These are phyloP conservation scores for Penicillium argentinense DNA, from an alignment of 495 filamentous ascomycete species.

Conservation along the genomic window DNA sequence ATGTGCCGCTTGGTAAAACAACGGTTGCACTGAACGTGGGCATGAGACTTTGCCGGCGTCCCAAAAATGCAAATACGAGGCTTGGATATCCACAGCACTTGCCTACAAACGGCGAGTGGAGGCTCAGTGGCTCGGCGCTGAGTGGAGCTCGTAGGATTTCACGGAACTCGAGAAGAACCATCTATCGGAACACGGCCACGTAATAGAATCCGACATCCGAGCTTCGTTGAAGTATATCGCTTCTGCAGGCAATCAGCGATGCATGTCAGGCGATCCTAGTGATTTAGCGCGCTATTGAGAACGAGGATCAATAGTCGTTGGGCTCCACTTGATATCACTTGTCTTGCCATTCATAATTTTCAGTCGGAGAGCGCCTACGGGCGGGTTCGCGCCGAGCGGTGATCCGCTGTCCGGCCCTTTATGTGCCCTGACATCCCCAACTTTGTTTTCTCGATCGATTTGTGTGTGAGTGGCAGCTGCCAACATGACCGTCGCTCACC, in stretches of 20 bases:
- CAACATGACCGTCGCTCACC: slow-evolving; percentile 26
- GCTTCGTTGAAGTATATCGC: slow-evolving; percentile 4
- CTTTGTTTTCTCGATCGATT: neutral
- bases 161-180: slow-evolving; percentile 5
- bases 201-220: slow-evolving; percentile 8
- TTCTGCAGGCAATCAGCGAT: neutral
- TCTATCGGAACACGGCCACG: slow-evolving; percentile 2
- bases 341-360: neutral
- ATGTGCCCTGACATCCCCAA: neutral
- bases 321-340: neutral
- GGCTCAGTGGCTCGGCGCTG: no score
- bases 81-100: slow-evolving; percentile 1
- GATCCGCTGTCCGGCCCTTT: slow-evolving; percentile 1
- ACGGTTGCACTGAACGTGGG: slow-evolving; percentile 10
- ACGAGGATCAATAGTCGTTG: slow-evolving; percentile 6
- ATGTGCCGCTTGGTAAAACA: slow-evolving; percentile 9
- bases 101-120: neutral
- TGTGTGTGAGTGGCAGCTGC: neutral
- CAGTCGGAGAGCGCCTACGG: neutral
- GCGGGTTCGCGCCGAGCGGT: neutral
- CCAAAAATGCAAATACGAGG: slow-evolving; percentile 6
- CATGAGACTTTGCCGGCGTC: slow-evolving; percentile 3
- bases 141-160: no score
- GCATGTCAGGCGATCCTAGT: neutral
- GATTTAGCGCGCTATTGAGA: slow-evolving; percentile 5